A percentile compares a stretch with the other conserved stretches of the same genome.
These are phyloP conservation scores for Macrophomina pseudophaseolina DNA, from an alignment of 2,329 filamentous ascomycete genomes.

Conservation along the genomic window DNA sequence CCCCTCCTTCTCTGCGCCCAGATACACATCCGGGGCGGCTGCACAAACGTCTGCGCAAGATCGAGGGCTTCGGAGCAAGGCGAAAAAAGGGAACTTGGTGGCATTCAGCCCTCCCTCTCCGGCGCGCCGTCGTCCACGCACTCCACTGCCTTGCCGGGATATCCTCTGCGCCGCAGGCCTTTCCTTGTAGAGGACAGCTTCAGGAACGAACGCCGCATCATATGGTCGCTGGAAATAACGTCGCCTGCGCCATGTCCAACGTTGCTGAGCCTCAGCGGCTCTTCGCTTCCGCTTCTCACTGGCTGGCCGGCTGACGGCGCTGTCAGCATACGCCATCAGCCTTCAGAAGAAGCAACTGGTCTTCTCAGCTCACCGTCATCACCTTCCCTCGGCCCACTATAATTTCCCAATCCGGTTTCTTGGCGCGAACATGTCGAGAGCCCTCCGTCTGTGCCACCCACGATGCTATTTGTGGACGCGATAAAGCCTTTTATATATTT, in stretches of 20 bases:
- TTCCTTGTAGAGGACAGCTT: too few relatives aligned
- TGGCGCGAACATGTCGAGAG: background rate
- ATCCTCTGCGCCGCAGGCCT: background rate
- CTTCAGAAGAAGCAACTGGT: background rate
- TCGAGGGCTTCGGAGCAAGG: too few relatives aligned
- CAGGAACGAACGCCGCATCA: background rate
- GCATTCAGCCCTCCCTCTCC: too few relatives aligned
- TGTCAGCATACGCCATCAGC: background rate
- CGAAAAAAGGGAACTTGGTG: too few relatives aligned
- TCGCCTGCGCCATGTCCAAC: background rate
- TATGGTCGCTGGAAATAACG: background rate
- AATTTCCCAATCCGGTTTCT: background rate
- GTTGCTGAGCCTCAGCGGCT: slow-evolving; percentile 7
- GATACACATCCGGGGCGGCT: too few relatives aligned
- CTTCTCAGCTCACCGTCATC: background rate
- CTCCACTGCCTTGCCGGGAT: too few relatives aligned
- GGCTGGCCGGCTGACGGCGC: background rate
- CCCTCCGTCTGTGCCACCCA: background rate
- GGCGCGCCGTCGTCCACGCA: too few relatives aligned
- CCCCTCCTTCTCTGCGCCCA: background rate
- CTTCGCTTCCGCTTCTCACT: background rate
- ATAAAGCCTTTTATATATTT: background rate
- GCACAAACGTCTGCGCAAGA: too few relatives aligned
- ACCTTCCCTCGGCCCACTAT: background rate
- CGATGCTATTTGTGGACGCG: background rate